Conservation (phyloP, 352 stramenopile genomes). For the Stramenopiles sp. region DNA sequence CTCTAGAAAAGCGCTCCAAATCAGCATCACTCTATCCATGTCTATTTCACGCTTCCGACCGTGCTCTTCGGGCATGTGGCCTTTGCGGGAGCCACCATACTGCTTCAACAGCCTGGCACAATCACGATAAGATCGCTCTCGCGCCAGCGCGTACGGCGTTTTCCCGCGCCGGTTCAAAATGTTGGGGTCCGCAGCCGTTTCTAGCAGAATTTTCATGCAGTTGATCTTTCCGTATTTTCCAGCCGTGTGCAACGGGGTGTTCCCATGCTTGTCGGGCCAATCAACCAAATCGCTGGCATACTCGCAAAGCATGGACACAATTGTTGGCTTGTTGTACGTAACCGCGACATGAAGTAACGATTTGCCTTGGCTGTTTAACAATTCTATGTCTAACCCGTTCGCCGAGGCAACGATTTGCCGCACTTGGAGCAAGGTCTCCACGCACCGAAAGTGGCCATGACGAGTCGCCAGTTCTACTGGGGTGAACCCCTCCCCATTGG, state of each 20-base stretch:
- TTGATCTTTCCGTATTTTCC: slow-evolving; percentile 20
- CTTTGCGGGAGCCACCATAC: neutral
- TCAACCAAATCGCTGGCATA: slow-evolving; percentile 24
- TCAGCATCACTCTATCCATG: neutral
- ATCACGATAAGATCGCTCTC: neutral
- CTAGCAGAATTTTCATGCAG: slow-evolving; percentile 27
- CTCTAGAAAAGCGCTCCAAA: neutral
- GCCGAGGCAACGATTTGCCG: neutral
- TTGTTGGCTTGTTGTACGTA: neutral
- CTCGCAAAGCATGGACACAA: slow-evolving; percentile 27
- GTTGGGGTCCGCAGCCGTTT: slow-evolving; percentile 25
- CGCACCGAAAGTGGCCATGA: neutral
- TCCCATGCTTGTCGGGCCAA: slow-evolving; percentile 21
- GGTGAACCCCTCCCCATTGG: neutral
- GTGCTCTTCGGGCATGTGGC: neutral
- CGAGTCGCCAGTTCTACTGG: neutral
- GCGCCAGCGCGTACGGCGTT: slow-evolving; percentile 21
- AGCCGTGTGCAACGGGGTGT: slow-evolving; percentile 27
- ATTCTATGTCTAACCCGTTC: neutral
- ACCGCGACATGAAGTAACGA: slow-evolving; percentile 19
- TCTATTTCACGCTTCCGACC: neutral
- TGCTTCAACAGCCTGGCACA: neutral
- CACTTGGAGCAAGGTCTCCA: neutral
- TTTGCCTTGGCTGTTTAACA: slow-evolving; percentile 16
- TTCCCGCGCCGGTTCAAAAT: slow-evolving; percentile 13